These are phyloP conservation scores for Clitocybe nebularis DNA, from an alignment of 1,284 basidiomycete genomes.

Conservation along the genomic window DNA sequence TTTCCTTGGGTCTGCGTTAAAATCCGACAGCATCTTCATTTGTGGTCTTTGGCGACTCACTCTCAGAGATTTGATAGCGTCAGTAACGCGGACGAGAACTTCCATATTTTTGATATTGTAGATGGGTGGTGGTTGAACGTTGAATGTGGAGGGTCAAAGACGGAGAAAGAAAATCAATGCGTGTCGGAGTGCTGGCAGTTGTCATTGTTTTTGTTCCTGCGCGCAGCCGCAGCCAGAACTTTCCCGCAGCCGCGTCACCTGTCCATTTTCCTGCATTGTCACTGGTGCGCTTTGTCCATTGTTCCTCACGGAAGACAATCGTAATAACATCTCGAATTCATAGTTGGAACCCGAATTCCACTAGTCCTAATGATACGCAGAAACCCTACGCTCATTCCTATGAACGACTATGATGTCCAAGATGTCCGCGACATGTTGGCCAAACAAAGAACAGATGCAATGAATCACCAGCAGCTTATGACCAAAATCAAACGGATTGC, in stretches of 20 bases:
- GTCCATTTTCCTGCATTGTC: conserved; percentile 1
- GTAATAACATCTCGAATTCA: neutral
- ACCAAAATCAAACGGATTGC: conserved; percentile 41
- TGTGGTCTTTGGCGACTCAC: conserved; percentile 36
- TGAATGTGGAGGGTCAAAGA: conserved; percentile 15
- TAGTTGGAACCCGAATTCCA: too few relatives aligned
- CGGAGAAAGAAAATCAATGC: conserved; percentile 12
- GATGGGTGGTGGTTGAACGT: conserved; percentile 9
- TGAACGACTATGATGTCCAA: conserved; percentile 72
- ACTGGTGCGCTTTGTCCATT: too few relatives aligned
- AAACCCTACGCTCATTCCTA: conserved; percentile 66
- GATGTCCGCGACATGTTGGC: conserved; percentile 62
- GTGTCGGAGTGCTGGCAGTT: conserved; percentile 18
- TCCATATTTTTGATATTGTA: conserved; percentile 50
- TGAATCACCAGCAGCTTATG: conserved; percentile 34
- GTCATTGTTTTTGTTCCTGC: conserved; percentile 6
- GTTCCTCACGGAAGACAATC: conserved; percentile 9
- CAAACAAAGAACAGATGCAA: conserved; percentile 46
- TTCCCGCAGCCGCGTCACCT: conserved; percentile 1
- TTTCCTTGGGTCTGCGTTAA: conserved; percentile 68
- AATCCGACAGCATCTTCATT: neutral
- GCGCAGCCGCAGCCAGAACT: conserved; percentile 22
- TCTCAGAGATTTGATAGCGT: conserved; percentile 70
- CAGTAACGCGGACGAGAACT: conserved; percentile 53
- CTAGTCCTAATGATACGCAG: conserved; percentile 63